Evolutionary conservation across 441 rosid species (phyloP).

Genomic region (Euphorbia schlechtendalii): DNA sequence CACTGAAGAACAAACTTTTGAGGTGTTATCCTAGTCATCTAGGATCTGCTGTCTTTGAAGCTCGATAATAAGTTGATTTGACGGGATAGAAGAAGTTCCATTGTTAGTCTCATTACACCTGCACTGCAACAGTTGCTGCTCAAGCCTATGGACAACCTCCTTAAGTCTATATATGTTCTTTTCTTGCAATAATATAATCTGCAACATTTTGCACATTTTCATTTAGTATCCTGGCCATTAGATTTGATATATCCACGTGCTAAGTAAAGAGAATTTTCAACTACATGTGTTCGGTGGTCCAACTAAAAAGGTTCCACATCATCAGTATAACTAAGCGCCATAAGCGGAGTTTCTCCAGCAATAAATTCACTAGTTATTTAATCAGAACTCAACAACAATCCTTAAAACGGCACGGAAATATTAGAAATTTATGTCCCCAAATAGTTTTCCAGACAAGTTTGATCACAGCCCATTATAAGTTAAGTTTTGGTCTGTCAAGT

Average conservation of each 20-base stretch:
- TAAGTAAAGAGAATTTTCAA: too few relatives aligned
- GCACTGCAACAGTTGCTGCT: conserved; percentile 52
- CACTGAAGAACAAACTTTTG: background rate
- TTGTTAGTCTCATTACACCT: conserved; percentile 33
- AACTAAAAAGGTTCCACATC: too few relatives aligned
- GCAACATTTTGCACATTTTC: conserved; percentile 22
- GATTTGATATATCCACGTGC: too few relatives aligned
- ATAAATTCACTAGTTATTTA: too few relatives aligned
- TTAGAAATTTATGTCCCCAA: too few relatives aligned
- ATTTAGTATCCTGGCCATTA: background rate
- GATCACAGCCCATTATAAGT: too few relatives aligned
- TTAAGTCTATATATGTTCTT: conserved; percentile 64
- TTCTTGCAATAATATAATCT: conserved; percentile 74
- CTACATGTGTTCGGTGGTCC: too few relatives aligned
- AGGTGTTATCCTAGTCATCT: conserved; percentile 32
- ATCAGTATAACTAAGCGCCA: background rate
- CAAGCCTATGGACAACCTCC: conserved; percentile 56
- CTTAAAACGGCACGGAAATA: too few relatives aligned
- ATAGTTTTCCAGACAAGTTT: too few relatives aligned
- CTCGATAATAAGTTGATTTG: conserved; percentile 42
- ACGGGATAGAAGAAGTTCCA: conserved; percentile 27
- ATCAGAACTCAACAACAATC: too few relatives aligned
- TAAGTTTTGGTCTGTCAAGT: background rate
- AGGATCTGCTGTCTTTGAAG: conserved; percentile 42
- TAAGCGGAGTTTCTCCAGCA: too few relatives aligned